Evolutionary conservation across 331 rosid genomes (phyloP), one percentile per base, ranked within the genome.

Genomic region (Malus hybrid): DNA sequence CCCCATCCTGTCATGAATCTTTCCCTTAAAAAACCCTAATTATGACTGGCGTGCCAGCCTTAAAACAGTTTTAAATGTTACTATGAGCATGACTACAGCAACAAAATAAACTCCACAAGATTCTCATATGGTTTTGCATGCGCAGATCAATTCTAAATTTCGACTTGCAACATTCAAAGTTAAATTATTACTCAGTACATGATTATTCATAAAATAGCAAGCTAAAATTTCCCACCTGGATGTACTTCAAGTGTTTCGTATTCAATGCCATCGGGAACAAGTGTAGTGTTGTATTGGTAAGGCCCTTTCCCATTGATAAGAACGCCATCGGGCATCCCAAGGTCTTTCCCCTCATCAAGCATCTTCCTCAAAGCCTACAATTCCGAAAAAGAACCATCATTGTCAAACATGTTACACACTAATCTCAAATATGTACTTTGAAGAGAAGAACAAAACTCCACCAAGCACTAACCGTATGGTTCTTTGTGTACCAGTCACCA

Each of bases 271-370:
- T 92, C 97, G 1, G 92, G 84, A 74, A 94, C 99, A 80, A 94
- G 91, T 2, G 97, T 94, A 56, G 83, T 86, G 16, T 92, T 94
- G 55, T 94, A 94, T 87, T 88, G 77, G 75, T 83, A 94, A 55
- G 99, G 99, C 50, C 99, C 99, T 77, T 94, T 94, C 27, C 97
- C 99, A 24, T 94, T 94, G 74, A 94, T 92, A 65, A 94, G 99
- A 85, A 94, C 99, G 42, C 99, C 99, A 78, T 94, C 82, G 0
- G 99, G 99, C 85, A 88, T 94, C 61, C 99, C 99, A 73, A 94
- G 99, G 77, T 84, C 93, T 85, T 92, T 92, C 66, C 97, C 99
- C 0, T 73, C 96, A 75, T 94, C 97, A 34, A 94, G 97, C 61
- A 77, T 64, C 81, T 86, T 90, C 82, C 97, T 85, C 90, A 94